Percentiles rank a stretch among this genome's conserved stretches.
Evolutionary conservation across 1,284 basidiomycete species (phyloP).

Genomic region (Pseudozyma tsukubaensis): DNA sequence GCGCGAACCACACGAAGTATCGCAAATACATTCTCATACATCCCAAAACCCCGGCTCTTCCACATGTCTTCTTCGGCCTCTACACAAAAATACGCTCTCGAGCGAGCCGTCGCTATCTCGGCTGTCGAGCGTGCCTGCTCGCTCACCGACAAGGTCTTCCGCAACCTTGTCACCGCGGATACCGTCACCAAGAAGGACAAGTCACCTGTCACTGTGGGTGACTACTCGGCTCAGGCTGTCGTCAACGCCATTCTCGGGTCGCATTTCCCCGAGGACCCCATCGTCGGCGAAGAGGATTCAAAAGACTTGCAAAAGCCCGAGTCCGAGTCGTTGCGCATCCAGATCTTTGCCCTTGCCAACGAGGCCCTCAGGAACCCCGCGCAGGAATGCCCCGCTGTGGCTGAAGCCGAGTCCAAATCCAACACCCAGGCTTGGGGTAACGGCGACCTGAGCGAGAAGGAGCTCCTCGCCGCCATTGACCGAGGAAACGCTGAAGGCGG

Average conservation of each 20-base stretch:
- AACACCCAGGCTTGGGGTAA: constrained; percentile 68
- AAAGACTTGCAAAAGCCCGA: constrained; percentile 73
- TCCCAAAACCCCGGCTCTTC: constrained; percentile 1
- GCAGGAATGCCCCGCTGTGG: constrained; percentile 69
- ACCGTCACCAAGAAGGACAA: constrained; percentile 92
- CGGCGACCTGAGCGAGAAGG: constrained; percentile 68
- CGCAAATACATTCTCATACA: not conserved
- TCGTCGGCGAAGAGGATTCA: constrained; percentile 96
- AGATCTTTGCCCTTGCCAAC: constrained; percentile 85
- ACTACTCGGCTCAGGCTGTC: constrained; percentile 66
- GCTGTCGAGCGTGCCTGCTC: constrained; percentile 89
- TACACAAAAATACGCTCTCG: constrained; percentile 69
- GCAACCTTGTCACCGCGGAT: constrained; percentile 84
- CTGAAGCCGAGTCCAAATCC: constrained; percentile 67
- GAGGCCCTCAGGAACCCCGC: constrained; percentile 74
- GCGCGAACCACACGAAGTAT: constrained; percentile 16
- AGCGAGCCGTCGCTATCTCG: constrained; percentile 82
- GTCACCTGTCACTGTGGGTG: constrained; percentile 86
- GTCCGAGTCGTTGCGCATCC: constrained; percentile 72
- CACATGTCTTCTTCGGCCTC: constrained; percentile 36
- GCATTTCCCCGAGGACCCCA: constrained; percentile 85
- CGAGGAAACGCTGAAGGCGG: constrained; percentile 85
- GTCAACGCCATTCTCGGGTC: constrained; percentile 61
- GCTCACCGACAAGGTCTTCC: constrained; percentile 82
- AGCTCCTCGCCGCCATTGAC: constrained; percentile 87